Base-by-base conservation (phyloP, 2,329 filamentous ascomycete species). In the Verticillium longisporum region DNA sequence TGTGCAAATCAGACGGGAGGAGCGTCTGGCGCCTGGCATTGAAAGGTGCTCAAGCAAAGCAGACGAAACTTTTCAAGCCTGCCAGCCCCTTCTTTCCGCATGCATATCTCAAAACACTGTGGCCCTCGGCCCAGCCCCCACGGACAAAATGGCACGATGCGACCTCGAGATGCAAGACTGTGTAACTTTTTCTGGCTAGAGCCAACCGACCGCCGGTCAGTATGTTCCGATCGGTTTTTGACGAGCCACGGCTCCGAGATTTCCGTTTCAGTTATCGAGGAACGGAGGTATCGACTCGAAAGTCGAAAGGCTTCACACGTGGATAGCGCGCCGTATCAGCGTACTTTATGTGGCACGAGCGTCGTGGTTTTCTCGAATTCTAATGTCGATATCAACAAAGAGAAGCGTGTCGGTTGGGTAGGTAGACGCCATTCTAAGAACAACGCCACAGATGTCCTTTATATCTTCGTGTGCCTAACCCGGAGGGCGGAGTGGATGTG, bases 41-140 rank as follows among this genome's bases (percentile, higher is more conserved):
- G 78, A 90, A 21, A 31, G 84, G 70, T 90, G 90, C 63, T 90
- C 88, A 67, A 87, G 89, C 0, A 86, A 77, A 75, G 67, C 85
- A 86, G 32, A 88, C 82, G 65, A 89, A 86, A 21, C 80, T 86
- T 66, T 87, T 88, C 1, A 85, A 86, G 2, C 76, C 78, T 6
- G 73, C 69, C 33, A 85, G 67, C 11, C 77, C 74, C 0, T 64
- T 69, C 1, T 60, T 61, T 2, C 26, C 78, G 76, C 64, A 78
- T 71, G 3, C 58, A 65, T 67, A 63, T 55, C 11, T 77, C 70
- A 56, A 74, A 65, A 26, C 72, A 59, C 53, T 75, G 26, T 31
- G 76, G 21, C 62, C 63, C 7, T 59, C 58, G 18, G 64, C 56
- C 26, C 66, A 64, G 6, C 67, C 67, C 1, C 67, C 56, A 68